Evolutionary conservation across 495 filamentous ascomycete genomes (phyloP).

Genomic region (Aspergillus cristatus): DNA sequence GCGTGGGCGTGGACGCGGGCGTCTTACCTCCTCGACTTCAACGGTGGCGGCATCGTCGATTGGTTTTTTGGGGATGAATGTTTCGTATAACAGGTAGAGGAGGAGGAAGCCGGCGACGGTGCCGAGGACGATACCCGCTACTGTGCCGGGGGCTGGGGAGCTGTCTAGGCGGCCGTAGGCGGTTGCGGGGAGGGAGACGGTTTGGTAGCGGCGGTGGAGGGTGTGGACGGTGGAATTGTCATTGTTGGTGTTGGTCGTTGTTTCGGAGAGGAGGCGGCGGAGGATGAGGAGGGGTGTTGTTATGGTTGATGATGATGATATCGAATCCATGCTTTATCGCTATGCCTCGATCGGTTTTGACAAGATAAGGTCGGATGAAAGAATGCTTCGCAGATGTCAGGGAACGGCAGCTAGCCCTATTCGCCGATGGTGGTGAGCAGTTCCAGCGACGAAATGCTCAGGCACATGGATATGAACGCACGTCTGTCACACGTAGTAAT

Average conservation of each 20-base stretch:
- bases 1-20: too few species aligned
- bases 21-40: too few species aligned
- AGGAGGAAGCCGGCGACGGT: constrained; percentile 74
- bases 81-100: constrained; percentile 65
- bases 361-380: too few species aligned
- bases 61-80: too few species aligned
- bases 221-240: not conserved
- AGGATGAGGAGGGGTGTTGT: not conserved
- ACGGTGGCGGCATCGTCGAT: too few species aligned
- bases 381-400: too few species aligned
- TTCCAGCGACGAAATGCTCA: too few species aligned
- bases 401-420: too few species aligned
- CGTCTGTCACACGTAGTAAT: too few species aligned
- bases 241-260: not conserved
- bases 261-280: not conserved
- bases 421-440: too few species aligned
- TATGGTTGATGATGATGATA: not conserved
- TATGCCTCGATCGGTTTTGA: too few species aligned
- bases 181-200: constrained; percentile 48
- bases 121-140: constrained; percentile 81
- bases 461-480: too few species aligned
- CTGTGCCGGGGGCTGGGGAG: constrained; percentile 57
- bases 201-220: not conserved
- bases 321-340: not conserved
- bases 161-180: constrained; percentile 53